Percentiles rank a stretch among this genome's conserved stretches.
These are phyloP conservation scores for Ploettnerulaceae sp. DNA, from an alignment of 2,329 filamentous ascomycete species.

Conservation along the genomic window DNA sequence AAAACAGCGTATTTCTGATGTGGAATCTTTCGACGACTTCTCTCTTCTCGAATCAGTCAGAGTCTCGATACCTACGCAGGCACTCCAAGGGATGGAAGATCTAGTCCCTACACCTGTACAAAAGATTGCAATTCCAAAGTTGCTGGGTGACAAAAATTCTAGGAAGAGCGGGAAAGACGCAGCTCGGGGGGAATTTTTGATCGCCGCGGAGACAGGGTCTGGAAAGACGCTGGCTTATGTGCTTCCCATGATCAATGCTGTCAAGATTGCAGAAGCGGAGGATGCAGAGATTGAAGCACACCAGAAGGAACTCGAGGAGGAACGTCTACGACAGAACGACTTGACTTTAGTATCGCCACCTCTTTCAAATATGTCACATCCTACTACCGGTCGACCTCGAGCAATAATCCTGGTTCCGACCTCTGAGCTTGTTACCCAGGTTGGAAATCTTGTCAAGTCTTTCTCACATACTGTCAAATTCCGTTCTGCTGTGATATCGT, in stretches of 20 bases:
- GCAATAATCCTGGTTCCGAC: slow-evolving; percentile 88
- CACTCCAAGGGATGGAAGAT: slow-evolving; percentile 68
- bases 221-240: slow-evolving; percentile 95
- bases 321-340: slow-evolving; percentile 50
- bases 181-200: slow-evolving; percentile 56
- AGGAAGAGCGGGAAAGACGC: slow-evolving; percentile 33
- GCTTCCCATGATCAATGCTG: slow-evolving; percentile 74
- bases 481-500: slow-evolving; percentile 76
- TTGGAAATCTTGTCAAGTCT: slow-evolving; percentile 73
- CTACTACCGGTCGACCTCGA: slow-evolving; percentile 71
- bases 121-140: slow-evolving; percentile 76
- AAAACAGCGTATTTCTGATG: slow-evolving; percentile 54
- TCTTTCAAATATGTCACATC: slow-evolving; percentile 60
- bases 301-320: slow-evolving; percentile 52
- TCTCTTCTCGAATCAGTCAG: slow-evolving; percentile 67
- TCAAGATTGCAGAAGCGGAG: slow-evolving; percentile 69
- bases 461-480: slow-evolving; percentile 85
- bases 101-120: slow-evolving; percentile 85
- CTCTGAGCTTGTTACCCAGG: slow-evolving; percentile 84
- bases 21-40: slow-evolving; percentile 79
- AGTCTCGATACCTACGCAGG: slow-evolving; percentile 66
- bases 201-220: slow-evolving; percentile 94
- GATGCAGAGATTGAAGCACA: slow-evolving; percentile 57
- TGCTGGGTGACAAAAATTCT: slow-evolving; percentile 52
- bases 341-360: slow-evolving; percentile 57